A percentile compares a stretch with the other conserved stretches of the same genome.
Evolutionary conservation across 352 stramenopile species (phyloP).

Genomic region (Phytophthora colocasiae): DNA sequence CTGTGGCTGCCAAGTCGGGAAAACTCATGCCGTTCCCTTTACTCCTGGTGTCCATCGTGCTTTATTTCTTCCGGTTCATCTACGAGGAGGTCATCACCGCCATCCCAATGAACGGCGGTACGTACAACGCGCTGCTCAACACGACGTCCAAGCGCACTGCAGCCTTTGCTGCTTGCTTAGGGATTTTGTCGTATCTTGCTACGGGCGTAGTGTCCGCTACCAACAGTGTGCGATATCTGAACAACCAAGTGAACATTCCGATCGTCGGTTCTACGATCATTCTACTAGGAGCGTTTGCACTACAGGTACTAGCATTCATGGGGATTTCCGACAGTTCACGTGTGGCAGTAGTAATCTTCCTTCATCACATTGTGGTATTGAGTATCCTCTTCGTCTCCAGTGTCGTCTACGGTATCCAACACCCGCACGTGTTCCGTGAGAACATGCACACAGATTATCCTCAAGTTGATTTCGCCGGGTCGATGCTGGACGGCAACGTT

Average conservation of each 20-base stretch:
- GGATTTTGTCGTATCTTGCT: conserved; percentile 89
- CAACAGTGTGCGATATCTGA: conserved; percentile 78
- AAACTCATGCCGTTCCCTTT: conserved; percentile 85
- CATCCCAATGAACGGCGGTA: conserved; percentile 90
- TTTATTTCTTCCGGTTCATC: conserved; percentile 78
- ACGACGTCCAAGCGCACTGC: conserved; percentile 88
- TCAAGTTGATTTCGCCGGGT: conserved; percentile 57
- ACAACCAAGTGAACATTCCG: conserved; percentile 63
- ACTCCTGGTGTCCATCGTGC: conserved; percentile 65
- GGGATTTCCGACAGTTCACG: conserved; percentile 85
- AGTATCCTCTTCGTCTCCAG: conserved; percentile 55
- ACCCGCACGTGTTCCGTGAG: conserved; percentile 61
- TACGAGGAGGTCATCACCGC: conserved; percentile 91
- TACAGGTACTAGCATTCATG: conserved; percentile 70
- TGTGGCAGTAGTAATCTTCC: conserved; percentile 83
- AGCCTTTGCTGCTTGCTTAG: conserved; percentile 79
- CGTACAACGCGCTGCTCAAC: conserved; percentile 92
- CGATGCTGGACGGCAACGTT: conserved; percentile 45
- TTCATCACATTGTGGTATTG: conserved; percentile 77
- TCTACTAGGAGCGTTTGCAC: conserved; percentile 78
- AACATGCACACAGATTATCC: conserved; percentile 73
- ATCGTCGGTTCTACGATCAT: conserved; percentile 46
- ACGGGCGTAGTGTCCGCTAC: conserved; percentile 75
- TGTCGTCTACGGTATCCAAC: conserved; percentile 59
- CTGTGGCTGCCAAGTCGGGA: conserved; percentile 57